Evolutionary conservation across 2,329 filamentous ascomycete genomes (phyloP), one percentile per base, ranked within the genome.

Genomic region (Colletotrichum gigasporum): DNA sequence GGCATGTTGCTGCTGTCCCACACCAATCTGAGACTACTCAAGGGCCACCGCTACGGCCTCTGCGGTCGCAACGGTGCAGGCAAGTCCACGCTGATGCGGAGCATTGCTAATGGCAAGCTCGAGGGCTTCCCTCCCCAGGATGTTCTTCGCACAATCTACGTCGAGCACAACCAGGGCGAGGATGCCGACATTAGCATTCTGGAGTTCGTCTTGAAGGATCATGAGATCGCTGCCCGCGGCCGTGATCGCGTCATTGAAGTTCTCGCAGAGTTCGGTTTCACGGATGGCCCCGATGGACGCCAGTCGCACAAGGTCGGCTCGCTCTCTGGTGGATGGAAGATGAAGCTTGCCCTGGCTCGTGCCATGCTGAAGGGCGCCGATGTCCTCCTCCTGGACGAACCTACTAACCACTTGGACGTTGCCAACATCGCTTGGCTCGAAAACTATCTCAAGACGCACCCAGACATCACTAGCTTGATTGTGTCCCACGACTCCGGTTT

Each of bases 1-100:
- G 96, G 96, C 73, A 98, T 97, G 94, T 88, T 99, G 69, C 83
- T 99, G 66, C 87, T 99, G 20, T 97, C 94, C 5, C 96, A 98
- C 82, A 97, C 96, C 69, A 98, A 97, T 77, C 84, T 99, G 42
- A 90, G 94, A 41, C 88, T 99, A 8, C 87, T 98, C 73, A 97
- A 98, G 84, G 96, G 96, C 61, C 96, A 98, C 79, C 91, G 96
- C 63, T 99, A 99, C 76, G 96, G 96, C 77, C 91, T 99, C 16
- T 97, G 95, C 73, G 96, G 96, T 72, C 92, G 95, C 72, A 99
- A 99, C 77, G 96, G 96, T 82, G 94, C 94, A 61, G 96, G 96
- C 75, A 99, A 99, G 83, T 98, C 96, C n/a, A 99, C 96, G 1
- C 87, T 99, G 63, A 98, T 99, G 96, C 92, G 93, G 76, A 94